These are phyloP conservation scores for Aspergillus taichungensis DNA, from an alignment of 495 filamentous ascomycete species.

Conservation along the genomic window DNA sequence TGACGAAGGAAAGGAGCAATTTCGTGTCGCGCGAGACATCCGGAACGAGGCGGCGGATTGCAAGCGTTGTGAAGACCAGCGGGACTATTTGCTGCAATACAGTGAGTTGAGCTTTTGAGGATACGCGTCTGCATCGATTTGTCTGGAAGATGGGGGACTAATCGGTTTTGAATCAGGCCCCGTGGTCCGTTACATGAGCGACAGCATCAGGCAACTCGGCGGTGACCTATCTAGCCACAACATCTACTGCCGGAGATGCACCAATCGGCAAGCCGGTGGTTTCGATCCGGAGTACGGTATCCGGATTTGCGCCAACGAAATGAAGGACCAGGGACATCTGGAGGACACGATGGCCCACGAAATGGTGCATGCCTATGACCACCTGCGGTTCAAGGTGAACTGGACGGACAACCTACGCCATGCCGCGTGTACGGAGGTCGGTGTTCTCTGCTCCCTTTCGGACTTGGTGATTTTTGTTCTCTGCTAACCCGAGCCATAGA, in stretches of 20 bases:
- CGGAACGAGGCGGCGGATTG: conserved; percentile 63
- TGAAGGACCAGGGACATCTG: conserved; percentile 62
- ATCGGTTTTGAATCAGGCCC: conserved; percentile 40
- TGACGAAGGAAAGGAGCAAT: conserved; percentile 57
- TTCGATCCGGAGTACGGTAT: conserved; percentile 82
- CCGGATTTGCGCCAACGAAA: conserved; percentile 78
- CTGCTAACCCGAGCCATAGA: conserved; percentile 37
- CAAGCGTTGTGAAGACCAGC: conserved; percentile 64
- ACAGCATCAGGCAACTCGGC: conserved; percentile 69
- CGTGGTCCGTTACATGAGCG: conserved; percentile 71
- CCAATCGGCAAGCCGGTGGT: conserved; percentile 59
- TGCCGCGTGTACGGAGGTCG: conserved; percentile 94
- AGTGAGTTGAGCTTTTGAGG: conserved; percentile 30
- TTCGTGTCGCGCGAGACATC: conserved; percentile 57
- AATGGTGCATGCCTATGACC: conserved; percentile 96
- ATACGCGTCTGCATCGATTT: neutral
- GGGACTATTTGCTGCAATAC: conserved; percentile 71
- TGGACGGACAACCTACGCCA: conserved; percentile 71
- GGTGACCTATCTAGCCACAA: conserved; percentile 63
- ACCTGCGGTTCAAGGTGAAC: conserved; percentile 82
- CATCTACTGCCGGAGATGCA: conserved; percentile 74
- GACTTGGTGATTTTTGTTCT: too few relatives aligned
- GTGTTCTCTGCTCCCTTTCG: conserved; percentile 12
- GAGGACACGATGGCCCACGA: conserved; percentile 96
- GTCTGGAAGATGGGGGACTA: neutral